These are phyloP conservation scores for Aspergillus costaricaensis DNA, from an alignment of 2,329 filamentous ascomycete species.

Conservation along the genomic window DNA sequence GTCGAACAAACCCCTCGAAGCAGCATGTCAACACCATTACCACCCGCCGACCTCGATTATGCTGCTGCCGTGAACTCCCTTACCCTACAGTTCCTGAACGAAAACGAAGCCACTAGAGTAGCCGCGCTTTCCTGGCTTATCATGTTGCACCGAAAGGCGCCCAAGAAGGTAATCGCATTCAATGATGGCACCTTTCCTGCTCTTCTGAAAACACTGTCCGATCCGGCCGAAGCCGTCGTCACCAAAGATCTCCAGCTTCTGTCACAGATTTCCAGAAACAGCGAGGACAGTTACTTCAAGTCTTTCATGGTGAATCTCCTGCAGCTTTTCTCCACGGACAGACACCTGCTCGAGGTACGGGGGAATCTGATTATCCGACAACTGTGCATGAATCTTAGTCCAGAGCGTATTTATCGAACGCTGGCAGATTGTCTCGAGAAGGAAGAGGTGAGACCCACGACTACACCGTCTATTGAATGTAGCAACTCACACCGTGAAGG, in stretches of 20 bases:
- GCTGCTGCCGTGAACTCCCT: conserved; percentile 90
- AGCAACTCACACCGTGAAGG: conserved; percentile 45
- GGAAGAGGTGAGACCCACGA: conserved; percentile 64
- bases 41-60: conserved; percentile 78
- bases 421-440: conserved; percentile 95
- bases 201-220: conserved; percentile 90
- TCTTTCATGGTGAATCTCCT: conserved; percentile 98
- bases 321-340: conserved; percentile 92
- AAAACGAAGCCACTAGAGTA: conserved; percentile 93
- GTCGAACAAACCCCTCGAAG: conserved; percentile 48
- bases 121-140: conserved; percentile 94
- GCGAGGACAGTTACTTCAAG: conserved; percentile 94
- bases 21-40: conserved; percentile 50
- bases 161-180: conserved; percentile 87
- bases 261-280: conserved; percentile 94
- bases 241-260: conserved; percentile 90
- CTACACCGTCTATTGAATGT: neutral
- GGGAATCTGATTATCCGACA: conserved; percentile 97
- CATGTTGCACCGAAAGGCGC: conserved; percentile 95
- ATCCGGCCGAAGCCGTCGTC: conserved; percentile 92
- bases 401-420: conserved; percentile 92
- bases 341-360: conserved; percentile 83
- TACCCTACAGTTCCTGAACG: conserved; percentile 90
- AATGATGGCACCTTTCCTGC: conserved; percentile 97
- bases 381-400: conserved; percentile 86